Base-by-base conservation (phyloP, 1,284 basidiomycete genomes). In the Pseudozyma flocculosa region DNA sequence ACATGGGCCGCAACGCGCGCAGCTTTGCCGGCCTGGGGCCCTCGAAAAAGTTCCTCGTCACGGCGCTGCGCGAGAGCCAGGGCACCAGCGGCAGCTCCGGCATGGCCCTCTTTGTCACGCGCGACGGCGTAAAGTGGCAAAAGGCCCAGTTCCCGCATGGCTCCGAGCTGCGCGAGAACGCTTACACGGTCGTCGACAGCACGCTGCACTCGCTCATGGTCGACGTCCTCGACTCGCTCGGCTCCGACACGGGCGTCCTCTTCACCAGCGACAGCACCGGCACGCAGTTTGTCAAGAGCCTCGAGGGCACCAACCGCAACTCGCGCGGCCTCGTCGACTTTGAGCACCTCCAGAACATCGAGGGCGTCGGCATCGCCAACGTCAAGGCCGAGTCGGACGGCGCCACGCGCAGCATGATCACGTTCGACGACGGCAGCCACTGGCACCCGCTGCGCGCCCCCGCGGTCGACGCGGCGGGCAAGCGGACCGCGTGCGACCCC, bases 211-310 rank as follows among this genome's bases (percentile, higher is more conserved):
- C 91, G 11, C 84, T 98, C 37, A 90, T 88, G 15, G 90, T 98
- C 38, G 95, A 98, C 72, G 92, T 97, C 7, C 52, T 74, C 18
- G 74, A 76, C 46, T 58, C 59, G 18, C 43, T 62, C 30, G 81
- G 82, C 39, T 83, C 84, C 54, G 82, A 85, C 10, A 86, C 92
- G 19, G 94, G 94, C 1, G 94, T 92, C 2, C 81, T 98, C 4
- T 98, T 96, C 80, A 88, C 94, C 43, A 90, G 88, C 78, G 94
- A 96, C 79, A 89, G 87, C 38, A 90, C 95, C 63, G 95, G 95
- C 2, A 94, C 90, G 10, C 91, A 87, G 80, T 98, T 97, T 76
- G 88, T 93, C n/a, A 85, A 93, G 79, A 88, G 88, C 70, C 82
- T 98, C 49, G 84, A 86, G 72, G 87, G 93, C 74, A 97, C 94